Evolutionary conservation across 352 stramenopile species (phyloP), one percentile per base, ranked within the genome.

Genomic region (Thalassiosira hispida): DNA sequence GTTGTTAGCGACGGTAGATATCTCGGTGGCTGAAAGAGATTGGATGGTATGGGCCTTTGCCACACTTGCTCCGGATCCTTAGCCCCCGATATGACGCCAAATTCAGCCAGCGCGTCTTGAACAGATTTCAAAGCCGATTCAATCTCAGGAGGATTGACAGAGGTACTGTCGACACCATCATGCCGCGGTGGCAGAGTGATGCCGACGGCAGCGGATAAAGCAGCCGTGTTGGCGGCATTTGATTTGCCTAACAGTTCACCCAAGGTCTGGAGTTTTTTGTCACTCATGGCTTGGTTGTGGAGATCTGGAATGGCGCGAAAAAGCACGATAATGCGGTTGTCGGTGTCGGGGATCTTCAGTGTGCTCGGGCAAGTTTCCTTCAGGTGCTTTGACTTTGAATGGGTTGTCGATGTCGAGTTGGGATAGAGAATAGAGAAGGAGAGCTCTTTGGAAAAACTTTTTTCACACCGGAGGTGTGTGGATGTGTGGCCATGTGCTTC

Each of bases 11-110:
- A 68, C 18, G 63, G 31, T 27, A 49, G 29, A 55, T 63, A 67
- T 69, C 60, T 73, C 33, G 77, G 77, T 11, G 77, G 44, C 60
- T 80, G 70, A 22, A 72, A 80, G 1, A 84, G 66, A 16, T 20
- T 64, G 12, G 46, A 77, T 20, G 77, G 57, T 9, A 84, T 75
- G 12, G 40, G 29, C 22, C 77, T 52, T 63, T 73, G 46, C 70
- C 70, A 84, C 16, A 76, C 72, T 29, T 81, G 33, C 27, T 70
- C 23, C 2, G 25, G 33, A n/a, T 40, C 38, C 7, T 20, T 56
- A 33, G 59, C 35, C 5, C 40, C 22, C 6, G 77, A 31, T 16
- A 84, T 22, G 8, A 77, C 77, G 33, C 77, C 77, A 49, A 84
- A 72, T 27, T 35, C 40, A 25, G 62, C 65, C 2, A 84, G n/a